Base-by-base conservation (phyloP, 2,329 filamentous ascomycete genomes). In the Aureobasidium mangrovei region DNA sequence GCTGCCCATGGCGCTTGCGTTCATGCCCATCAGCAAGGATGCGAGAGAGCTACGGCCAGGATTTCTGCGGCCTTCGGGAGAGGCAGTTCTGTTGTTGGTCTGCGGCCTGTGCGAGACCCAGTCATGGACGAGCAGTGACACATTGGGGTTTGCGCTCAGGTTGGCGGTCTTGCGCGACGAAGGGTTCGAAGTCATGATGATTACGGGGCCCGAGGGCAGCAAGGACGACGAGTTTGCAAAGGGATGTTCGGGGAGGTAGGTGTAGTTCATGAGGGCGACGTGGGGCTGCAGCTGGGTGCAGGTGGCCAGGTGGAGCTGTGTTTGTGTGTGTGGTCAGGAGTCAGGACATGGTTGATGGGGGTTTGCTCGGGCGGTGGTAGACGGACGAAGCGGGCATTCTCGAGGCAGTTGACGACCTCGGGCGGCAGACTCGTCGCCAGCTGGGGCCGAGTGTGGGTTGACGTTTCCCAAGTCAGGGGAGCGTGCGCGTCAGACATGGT, bases 241-340 rank as follows among this genome's bases (percentile, higher is more conserved):
- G 3, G 64, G 60, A 54, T 64, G 62, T 26, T 61, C 60, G 4
- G 79, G 83, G 26, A 98, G 85, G 73, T 96, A 97, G 66, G 93
- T 97, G 76, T 97, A 97, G 76, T 95, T 96, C 93, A 98, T 98
- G 60, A 98, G 82, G 36, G 90, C 94, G 61, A 97, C 88, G 69
- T 97, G 89, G 7, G 93, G 93, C 59, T 83, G 77, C 65, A 93
- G 86, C 61, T 86, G 78, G 62, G 83, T 83, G 70, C 87, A 94
- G 55, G 93, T 98, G 63, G 93, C 91, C 52, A 98, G 85, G 71
- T 98, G 93, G 61, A 98, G 88, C 90, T 95, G 57, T 44, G 27
- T 24, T 27, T 32, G 29, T 18, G 18, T 18, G 44, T n/a, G 36
- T 47, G 10, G 10, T 55, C 31, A 18, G 32, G 28, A 48, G 54